Base-by-base conservation (phyloP, 345 rosid species). In the Rhizophora mangle region DNA sequence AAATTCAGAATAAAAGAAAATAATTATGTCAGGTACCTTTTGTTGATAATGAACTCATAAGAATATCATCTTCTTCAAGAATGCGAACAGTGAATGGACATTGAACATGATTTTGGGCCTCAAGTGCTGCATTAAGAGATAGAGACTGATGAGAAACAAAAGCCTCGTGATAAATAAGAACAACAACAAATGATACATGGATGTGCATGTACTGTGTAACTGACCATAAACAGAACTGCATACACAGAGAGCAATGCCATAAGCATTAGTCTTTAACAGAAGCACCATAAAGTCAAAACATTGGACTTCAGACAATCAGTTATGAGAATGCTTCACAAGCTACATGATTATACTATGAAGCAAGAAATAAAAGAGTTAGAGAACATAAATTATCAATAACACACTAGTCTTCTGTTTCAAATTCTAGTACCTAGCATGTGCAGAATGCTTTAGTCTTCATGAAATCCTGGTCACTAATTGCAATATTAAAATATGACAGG, bases 51-150 rank as follows among this genome's bases (percentile, higher is more conserved):
- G 86, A 85, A 78, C 80, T 65, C 76, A 84, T 62, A 53, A 88
- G 83, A 62, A 72, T 29, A 83, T 94, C 97, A 11, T 87, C 86
- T 78, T 85, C 90, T 26, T 79, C 86, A 52, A 94, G 95, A 71
- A 85, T 73, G 56, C 89, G 92, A 39, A 83, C 72, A 4, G 81
- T 79, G 79, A 91, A 94, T 31, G 97, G 85, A 78, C 83, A 84
- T 10, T 62, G 79, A 71, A 89, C 82, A 59, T 57, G 71, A 69
- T 81, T 76, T 69, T 19, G 74, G 49, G 96, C 98, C 83, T 91
- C 96, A 62, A 78, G 76, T 53, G 98, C 97, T 93, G 88, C 85
- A 83, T 53, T 68, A 72, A 60, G 39, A 68, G 18, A 68, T 58
- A 51, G 16, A 74, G 47, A 62, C 39, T 63, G 68, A 76, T 26